Conservation (phyloP, 208 protist species). For the Angomonas desouzai region DNA sequence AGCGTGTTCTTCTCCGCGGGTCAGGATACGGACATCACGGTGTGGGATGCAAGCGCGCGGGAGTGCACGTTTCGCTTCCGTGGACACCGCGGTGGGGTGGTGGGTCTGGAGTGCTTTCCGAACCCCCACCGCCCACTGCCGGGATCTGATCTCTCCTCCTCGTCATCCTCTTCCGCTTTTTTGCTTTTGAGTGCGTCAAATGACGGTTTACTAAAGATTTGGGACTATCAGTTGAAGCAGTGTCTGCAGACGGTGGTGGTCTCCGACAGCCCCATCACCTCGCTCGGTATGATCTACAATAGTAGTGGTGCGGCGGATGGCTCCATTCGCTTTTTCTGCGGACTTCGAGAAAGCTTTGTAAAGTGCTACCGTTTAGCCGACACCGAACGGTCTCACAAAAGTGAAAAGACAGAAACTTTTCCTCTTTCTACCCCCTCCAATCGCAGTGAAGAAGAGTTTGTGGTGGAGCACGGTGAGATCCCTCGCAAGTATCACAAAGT, state of each 20-base stretch:
- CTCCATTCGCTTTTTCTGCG: slow-evolving; percentile 75
- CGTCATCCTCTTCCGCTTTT: neutral
- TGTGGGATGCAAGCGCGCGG: slow-evolving; percentile 95
- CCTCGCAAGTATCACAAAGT: slow-evolving; percentile 80
- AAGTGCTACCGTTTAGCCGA: slow-evolving; percentile 60
- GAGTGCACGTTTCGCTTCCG: slow-evolving; percentile 76
- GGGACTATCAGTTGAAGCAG: slow-evolving; percentile 72
- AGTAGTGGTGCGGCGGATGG: neutral
- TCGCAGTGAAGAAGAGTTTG: neutral
- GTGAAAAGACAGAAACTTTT: neutral
- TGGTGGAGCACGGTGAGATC: slow-evolving; percentile 69
- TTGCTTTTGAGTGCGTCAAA: slow-evolving; percentile 71
- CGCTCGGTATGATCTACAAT: slow-evolving; percentile 50
- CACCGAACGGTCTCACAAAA: neutral
- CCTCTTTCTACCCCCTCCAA: neutral
- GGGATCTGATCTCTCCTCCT: neutral
- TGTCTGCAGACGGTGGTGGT: slow-evolving; percentile 87
- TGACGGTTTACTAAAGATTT: slow-evolving; percentile 88
- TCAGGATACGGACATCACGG: slow-evolving; percentile 97
- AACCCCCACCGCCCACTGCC: neutral
- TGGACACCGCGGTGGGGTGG: slow-evolving; percentile 82
- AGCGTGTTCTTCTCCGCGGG: slow-evolving; percentile 83
- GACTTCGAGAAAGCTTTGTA: slow-evolving; percentile 79
- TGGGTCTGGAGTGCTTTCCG: slow-evolving; percentile 57
- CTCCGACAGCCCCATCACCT: slow-evolving; percentile 75